Evolutionary conservation across 1,139 yeast genomes (phyloP).

Genomic region (Blastobotrys arbuscula): DNA sequence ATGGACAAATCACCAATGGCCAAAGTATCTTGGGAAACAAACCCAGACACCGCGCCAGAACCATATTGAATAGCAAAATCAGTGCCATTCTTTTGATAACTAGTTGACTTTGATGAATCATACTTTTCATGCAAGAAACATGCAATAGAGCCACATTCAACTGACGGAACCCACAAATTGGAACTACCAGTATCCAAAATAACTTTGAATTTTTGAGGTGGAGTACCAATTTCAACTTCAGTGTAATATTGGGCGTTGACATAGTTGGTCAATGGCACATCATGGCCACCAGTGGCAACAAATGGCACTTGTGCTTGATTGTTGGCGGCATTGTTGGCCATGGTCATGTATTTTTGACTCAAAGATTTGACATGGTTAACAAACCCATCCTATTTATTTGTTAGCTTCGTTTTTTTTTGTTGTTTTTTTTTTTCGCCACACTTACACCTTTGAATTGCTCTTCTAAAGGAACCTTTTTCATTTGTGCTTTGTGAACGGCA

Average conservation of each 20-base stretch:
- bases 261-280: constrained; percentile 84
- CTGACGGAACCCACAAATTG: constrained; percentile 92
- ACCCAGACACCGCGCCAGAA: constrained; percentile 88
- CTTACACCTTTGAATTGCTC: constrained; percentile 54
- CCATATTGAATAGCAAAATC: constrained; percentile 85
- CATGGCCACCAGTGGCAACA: constrained; percentile 39
- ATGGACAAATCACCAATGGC: constrained; percentile 78
- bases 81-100: constrained; percentile 81
- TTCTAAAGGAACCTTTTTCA: constrained; percentile 57
- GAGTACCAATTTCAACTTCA: constrained; percentile 85
- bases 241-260: constrained; percentile 93
- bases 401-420: not conserved
- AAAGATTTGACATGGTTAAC: constrained; percentile 62
- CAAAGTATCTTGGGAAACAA: constrained; percentile 76
- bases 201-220: constrained; percentile 79
- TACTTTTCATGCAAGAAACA: constrained; percentile 90
- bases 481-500: constrained; percentile 43
- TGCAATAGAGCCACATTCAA: constrained; percentile 86
- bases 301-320: constrained; percentile 32
- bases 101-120: constrained; percentile 70
- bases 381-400: constrained; percentile 35
- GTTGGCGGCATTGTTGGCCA: constrained; percentile 40
- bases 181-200: constrained; percentile 90
- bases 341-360: constrained; percentile 63
- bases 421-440: not conserved